Conservation (phyloP, 2,329 filamentous ascomycete species). For the Botrytis hyacinthi region DNA sequence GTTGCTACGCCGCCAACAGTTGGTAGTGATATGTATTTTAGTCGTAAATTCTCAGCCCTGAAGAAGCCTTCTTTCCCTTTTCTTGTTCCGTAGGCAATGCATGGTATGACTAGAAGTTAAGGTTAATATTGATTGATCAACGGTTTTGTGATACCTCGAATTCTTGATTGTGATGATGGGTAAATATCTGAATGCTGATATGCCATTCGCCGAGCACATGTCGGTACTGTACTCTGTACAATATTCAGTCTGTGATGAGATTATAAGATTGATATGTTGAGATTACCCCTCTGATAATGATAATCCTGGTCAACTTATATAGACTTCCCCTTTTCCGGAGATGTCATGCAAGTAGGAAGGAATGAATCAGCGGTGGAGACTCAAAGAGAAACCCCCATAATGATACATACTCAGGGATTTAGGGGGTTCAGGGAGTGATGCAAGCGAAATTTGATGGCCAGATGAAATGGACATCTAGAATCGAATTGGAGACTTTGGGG, state of each 20-base stretch:
- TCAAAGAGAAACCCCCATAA: not conserved
- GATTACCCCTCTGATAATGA: not conserved
- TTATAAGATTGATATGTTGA: not conserved
- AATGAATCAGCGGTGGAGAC: not conserved
- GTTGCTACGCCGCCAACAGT: slow-evolving; percentile 10
- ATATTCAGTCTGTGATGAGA: not conserved
- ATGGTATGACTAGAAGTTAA: not conserved
- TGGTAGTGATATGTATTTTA: not conserved
- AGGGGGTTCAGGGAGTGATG: not conserved
- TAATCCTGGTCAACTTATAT: not conserved
- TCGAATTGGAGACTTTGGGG: not conserved
- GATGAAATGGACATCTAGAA: slow-evolving; percentile 1
- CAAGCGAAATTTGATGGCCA: slow-evolving; percentile 11
- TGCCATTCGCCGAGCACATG: not conserved
- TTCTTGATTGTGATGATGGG: not conserved
- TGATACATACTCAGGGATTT: not conserved
- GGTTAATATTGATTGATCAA: not conserved
- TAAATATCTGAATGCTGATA: not conserved
- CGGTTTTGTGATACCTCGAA: not conserved
- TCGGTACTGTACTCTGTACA: not conserved
- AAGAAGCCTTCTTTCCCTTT: not conserved
- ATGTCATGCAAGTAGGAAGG: not conserved
- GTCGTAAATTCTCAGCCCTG: not conserved
- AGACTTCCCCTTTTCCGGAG: not conserved
- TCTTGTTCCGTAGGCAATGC: not conserved